Evolutionary conservation across 148 eudicot species (phyloP), one percentile per base, ranked within the genome.

Genomic region (Vaccinium darrowii): DNA sequence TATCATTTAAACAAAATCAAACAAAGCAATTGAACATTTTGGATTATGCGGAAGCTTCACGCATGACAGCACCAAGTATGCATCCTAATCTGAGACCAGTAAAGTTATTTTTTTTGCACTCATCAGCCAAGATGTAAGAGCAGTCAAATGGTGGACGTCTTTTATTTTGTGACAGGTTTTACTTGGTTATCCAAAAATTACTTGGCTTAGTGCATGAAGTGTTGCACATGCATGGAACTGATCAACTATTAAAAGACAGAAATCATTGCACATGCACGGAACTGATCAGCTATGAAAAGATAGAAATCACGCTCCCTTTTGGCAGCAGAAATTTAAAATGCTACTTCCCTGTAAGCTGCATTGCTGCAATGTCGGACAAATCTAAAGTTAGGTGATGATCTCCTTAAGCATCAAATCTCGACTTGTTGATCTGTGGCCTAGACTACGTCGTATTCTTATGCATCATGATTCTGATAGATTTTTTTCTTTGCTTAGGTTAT

Each of bases 21-120:
- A 9, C 19, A 81, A 23, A 49, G 73, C 57, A 85, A 80, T 11
- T 62, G 71, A 74, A 43, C 54, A 56, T 43, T 71, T 80, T 25
- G 8, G 33, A 69, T 12, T 9, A 23, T 15, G 11, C 1, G 19
- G 43, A 81, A 74, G 49, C 49, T 57, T 80, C 47, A 54, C 21
- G 18, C 14, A 30, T 10, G 18, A 69, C 67, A 84, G 8, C 14
- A 58, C 30, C 53, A 14, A n/a, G 6, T n/a, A n/a, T 60, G 80
- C 39, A 77, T 77, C 19, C 16, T 16, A 14, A 58, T 12, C 30
- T 47, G 27, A 67, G 54, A 36, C 58, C 51, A n/a, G 84, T 65
- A 65, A 5, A 78, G 30, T 23, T 4, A 2, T 6, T 9, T 15
- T 54, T 78, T 30, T 78, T 53, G 43, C 58, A 53, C 63, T 52